phyloP scores from a whole-genome alignment of 73 alveolate species.

The Paramecium biaurelia region DNA sequence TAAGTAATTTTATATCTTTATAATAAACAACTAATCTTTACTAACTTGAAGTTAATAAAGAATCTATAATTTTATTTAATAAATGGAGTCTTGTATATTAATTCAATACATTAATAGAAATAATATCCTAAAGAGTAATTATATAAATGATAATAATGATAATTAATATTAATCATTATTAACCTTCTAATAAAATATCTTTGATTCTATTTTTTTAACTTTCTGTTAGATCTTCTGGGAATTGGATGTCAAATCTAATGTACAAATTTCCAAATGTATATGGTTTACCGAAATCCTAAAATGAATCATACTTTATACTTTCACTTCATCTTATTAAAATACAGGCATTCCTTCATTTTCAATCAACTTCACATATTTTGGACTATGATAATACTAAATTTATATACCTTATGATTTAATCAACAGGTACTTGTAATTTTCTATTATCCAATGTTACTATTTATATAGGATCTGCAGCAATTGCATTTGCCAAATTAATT shows the following conservation, averaged over 20 bases:
- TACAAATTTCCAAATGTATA: constrained; percentile 64
- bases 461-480: constrained; percentile 77
- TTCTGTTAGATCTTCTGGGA: constrained; percentile 66
- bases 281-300: constrained; percentile 57
- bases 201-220: constrained; percentile 21
- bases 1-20: too few relatives aligned
- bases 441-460: constrained; percentile 62
- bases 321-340: constrained; percentile 59
- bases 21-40: too few relatives aligned
- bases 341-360: constrained; percentile 95
- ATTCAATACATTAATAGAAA: too few relatives aligned
- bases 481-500: constrained; percentile 81
- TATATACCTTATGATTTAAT: constrained; percentile 75
- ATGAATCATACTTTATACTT: not conserved
- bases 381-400: constrained; percentile 57
- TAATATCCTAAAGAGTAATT: not conserved
- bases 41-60: too few relatives aligned
- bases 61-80: too few relatives aligned
- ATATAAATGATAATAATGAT: not conserved
- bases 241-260: constrained; percentile 59
- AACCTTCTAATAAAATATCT: not conserved
- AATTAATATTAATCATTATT: not conserved
- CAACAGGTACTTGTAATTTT: constrained; percentile 63
- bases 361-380: constrained; percentile 78
- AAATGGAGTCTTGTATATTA: too few relatives aligned